Percentiles rank a stretch among this genome's conserved stretches.
Conservation (phyloP, 139 green algal species). For the Edaphochlamys debaryana region DNA sequence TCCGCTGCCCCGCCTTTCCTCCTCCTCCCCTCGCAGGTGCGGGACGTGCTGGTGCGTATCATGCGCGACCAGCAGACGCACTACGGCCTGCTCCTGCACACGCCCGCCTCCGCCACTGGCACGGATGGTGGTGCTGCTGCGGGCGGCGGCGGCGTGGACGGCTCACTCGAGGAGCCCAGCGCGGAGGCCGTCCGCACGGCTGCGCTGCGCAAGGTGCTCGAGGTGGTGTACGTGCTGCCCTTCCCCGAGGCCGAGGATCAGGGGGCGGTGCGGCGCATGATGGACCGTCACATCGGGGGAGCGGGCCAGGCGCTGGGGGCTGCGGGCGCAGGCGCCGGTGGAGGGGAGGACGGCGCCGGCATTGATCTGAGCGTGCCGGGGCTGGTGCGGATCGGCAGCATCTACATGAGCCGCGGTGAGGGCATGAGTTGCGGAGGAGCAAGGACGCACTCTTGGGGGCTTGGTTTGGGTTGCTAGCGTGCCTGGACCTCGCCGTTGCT, state of each 20-base stretch:
- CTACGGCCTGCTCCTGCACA: conserved; percentile 15
- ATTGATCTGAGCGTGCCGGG: conserved; percentile 30
- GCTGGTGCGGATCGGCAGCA: conserved; percentile 39
- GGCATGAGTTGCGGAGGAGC: no score
- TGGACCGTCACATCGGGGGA: conserved; percentile 3
- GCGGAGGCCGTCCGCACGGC: neutral
- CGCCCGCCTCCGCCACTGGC: neutral
- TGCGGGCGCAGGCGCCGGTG: neutral
- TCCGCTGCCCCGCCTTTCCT: no score
- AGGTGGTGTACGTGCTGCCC: conserved; percentile 27
- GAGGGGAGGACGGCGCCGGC: neutral
- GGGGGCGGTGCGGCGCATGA: neutral
- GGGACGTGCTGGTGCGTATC: conserved; percentile 44
- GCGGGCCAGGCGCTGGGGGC: neutral
- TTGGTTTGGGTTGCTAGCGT: no score
- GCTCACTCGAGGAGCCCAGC: neutral
- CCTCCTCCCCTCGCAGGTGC: no score
- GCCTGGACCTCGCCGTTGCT: no score
- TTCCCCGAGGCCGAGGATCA: conserved; percentile 32
- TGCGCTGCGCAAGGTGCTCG: conserved; percentile 37
- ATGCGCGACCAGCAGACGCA: conserved; percentile 52
- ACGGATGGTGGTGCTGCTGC: neutral
- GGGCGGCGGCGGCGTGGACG: no score
- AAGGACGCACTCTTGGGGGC: no score
- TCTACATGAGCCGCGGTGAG: conserved; percentile 42